Evolutionary conservation across 352 stramenopile species (phyloP).

Genomic region (Globisporangium barbulae): DNA sequence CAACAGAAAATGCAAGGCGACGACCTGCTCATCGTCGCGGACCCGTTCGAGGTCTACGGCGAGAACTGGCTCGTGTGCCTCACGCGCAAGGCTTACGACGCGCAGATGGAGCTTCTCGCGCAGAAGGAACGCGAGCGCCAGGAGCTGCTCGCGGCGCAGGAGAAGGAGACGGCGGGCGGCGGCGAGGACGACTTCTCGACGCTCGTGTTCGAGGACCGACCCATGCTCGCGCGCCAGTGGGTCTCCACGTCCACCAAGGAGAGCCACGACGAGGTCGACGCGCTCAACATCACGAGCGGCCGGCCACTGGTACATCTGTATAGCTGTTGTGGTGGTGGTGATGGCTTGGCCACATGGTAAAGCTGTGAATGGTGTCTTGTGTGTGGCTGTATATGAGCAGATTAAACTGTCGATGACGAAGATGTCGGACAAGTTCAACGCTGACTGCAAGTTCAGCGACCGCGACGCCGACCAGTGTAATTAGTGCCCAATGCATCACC

Average conservation of each 20-base stretch:
- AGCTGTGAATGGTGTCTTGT: background rate
- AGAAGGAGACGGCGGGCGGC: conserved; percentile 25
- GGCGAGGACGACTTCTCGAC: conserved; percentile 43
- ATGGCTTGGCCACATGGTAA: background rate
- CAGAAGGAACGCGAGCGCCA: conserved; percentile 42
- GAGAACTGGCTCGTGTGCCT: conserved; percentile 84
- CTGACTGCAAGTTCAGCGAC: conserved; percentile 85
- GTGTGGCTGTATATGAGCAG: conserved; percentile 24
- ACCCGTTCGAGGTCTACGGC: conserved; percentile 74
- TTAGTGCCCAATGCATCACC: background rate
- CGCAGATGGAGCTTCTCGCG: conserved; percentile 61
- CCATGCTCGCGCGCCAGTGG: conserved; percentile 59
- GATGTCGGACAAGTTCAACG: conserved; percentile 79
- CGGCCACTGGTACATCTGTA: conserved; percentile 37
- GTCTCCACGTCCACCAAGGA: conserved; percentile 45
- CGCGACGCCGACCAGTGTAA: conserved; percentile 74
- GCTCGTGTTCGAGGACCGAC: conserved; percentile 76
- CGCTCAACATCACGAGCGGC: conserved; percentile 43
- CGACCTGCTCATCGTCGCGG: conserved; percentile 72
- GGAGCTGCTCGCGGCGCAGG: conserved; percentile 37
- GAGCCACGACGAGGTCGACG: conserved; percentile 63
- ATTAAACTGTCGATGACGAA: conserved; percentile 79
- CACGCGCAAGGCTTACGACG: conserved; percentile 58
- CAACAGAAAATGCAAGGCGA: conserved; percentile 60
- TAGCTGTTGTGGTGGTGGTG: background rate